A percentile compares a stretch with the other conserved stretches of the same genome.
Conservation (phyloP, 1,284 basidiomycete species). For the Microbotryomycetes sp. region DNA sequence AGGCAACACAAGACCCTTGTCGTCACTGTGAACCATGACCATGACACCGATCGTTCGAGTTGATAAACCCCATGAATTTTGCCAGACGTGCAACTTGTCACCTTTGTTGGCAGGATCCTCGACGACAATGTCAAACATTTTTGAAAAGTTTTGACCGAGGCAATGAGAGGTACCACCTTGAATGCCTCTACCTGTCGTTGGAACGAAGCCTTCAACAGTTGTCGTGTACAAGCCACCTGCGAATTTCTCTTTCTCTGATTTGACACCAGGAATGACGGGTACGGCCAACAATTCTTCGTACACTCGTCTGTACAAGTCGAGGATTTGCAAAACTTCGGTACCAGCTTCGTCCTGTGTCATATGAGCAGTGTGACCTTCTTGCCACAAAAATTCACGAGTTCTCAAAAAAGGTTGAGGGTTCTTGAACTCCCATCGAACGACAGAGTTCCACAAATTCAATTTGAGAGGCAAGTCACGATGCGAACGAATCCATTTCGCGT, state of each 20-base stretch:
- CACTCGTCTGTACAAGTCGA: slow-evolving; percentile 92
- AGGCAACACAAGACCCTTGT: slow-evolving; percentile 92
- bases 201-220: slow-evolving; percentile 96
- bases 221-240: slow-evolving; percentile 97
- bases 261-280: slow-evolving; percentile 91
- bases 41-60: slow-evolving; percentile 97
- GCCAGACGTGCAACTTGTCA: slow-evolving; percentile 80
- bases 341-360: slow-evolving; percentile 84
- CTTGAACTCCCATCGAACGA: slow-evolving; percentile 99
- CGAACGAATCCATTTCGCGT: slow-evolving; percentile 83
- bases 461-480: slow-evolving; percentile 96
- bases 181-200: slow-evolving; percentile 93
- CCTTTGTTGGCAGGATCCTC: slow-evolving; percentile 66
- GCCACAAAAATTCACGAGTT: slow-evolving; percentile 99
- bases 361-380: slow-evolving; percentile 97
- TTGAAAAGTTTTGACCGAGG: slow-evolving; percentile 96
- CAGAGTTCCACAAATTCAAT: slow-evolving; percentile 98
- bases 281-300: slow-evolving; percentile 97
- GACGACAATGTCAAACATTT: slow-evolving; percentile 97
- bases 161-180: slow-evolving; percentile 98
- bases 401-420: slow-evolving; percentile 99
- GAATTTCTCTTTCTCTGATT: slow-evolving; percentile 99
- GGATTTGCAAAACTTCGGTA: slow-evolving; percentile 83
- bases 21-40: slow-evolving; percentile 99
- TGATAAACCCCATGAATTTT: slow-evolving; percentile 97